Evolutionary conservation across 305 asterid species (phyloP), one percentile per base, ranked within the genome.

Genomic region (Fraxinus sp.): DNA sequence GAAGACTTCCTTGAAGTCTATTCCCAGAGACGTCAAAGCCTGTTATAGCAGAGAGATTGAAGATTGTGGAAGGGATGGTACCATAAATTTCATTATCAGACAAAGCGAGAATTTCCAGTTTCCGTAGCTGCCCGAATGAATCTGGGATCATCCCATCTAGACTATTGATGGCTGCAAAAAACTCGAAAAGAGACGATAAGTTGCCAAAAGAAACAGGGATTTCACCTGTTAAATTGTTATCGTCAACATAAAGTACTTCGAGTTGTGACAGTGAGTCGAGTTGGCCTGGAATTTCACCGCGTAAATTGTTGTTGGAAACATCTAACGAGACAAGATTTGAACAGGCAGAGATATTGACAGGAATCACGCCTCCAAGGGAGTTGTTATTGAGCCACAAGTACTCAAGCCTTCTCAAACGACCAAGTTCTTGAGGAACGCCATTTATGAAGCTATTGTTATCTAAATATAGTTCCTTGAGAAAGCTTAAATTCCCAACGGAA

Each of bases 151-250:
- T 68, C 20, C 88, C 86, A 14, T 43, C 35, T 18, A 86, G 75
- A 80, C 18, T 66, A 62, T 86, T 86, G 37, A 71, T 72, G 66
- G 46, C 79, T 22, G 75, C 80, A 13, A 28, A 78, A n/a, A 85
- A 64, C 32, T 57, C 77, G 7, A 3, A 22, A 10, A 86, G 81
- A 20, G 86, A 83, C 9, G 88, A 68, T 71, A 80, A 49, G 81
- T 86, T 83, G 18, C 88, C 88, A 59, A 77, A 77, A 26, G 80
- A 59, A 76, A 80, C 30, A 72, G 88, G 88, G 74, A 83, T 80
- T 37, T 11, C 55, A 70, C 88, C 88, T 14, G 80, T 83, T 57
- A 86, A 41, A 20, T 7, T 86, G 81, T 86, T 86, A 14, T 52
- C 79, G n/a, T 66, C 18, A 46, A 75, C 59, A 0, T 72, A 32